Evolutionary conservation across 116 monocot species (phyloP).

Genomic region (Papilionanthe hybrid): DNA sequence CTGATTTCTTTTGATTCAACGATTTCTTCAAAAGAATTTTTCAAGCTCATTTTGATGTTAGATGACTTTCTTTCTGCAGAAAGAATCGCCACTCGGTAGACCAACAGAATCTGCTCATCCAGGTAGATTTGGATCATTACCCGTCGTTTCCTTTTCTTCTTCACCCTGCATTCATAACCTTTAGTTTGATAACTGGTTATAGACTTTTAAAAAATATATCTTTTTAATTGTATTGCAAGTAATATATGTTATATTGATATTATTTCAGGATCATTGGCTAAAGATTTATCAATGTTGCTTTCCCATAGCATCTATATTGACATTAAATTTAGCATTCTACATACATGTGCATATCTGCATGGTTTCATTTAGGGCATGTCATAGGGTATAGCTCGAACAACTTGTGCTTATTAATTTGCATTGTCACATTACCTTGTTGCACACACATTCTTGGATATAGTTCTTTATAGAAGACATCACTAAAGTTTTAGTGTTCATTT

Average conservation of each 20-base stretch:
- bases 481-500: background rate
- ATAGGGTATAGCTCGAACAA: background rate
- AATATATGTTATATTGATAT: background rate
- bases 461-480: background rate
- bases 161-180: background rate
- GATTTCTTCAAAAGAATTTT: background rate
- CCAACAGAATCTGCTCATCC: constrained; percentile 51
- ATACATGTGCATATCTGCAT: background rate
- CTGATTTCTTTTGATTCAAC: background rate
- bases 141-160: background rate
- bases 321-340: background rate
- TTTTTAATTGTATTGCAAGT: background rate
- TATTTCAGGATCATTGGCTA: background rate
- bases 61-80: constrained; percentile 16
- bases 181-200: background rate
- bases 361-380: background rate
- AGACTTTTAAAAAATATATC: background rate
- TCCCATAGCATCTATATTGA: background rate
- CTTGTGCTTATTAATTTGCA: background rate
- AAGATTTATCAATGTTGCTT: background rate
- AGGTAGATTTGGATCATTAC: constrained; percentile 18
- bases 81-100: constrained; percentile 38
- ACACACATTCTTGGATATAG: background rate
- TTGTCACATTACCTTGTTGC: background rate
- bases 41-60: background rate